Conservation (phyloP, 108 stramenopile genomes). For the Discostella pseudostelligera region DNA sequence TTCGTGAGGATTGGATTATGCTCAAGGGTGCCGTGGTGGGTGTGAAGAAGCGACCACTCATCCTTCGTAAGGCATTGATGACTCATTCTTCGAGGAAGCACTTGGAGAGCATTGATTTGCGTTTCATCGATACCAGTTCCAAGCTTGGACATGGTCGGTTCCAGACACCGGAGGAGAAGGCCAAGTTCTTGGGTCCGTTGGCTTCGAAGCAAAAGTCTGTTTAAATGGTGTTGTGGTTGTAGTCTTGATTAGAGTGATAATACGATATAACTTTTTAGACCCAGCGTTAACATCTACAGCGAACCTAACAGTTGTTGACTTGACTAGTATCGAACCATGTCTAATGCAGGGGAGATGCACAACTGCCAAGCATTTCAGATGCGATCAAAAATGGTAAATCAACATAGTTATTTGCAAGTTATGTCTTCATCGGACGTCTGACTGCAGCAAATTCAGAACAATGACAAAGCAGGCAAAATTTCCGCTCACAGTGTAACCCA, state of each 20-base stretch:
- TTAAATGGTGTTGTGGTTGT: slow-evolving; percentile 4
- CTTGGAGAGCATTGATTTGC: slow-evolving; percentile 95
- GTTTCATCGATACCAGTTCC: slow-evolving; percentile 99
- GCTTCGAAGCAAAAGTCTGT: slow-evolving; percentile 85
- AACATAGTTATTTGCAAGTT: no score
- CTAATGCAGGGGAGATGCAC: no score
- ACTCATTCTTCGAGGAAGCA: slow-evolving; percentile 91
- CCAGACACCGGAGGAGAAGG: slow-evolving; percentile 99
- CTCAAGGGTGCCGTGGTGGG: slow-evolving; percentile 98
- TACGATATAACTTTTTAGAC: no score
- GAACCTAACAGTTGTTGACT: no score
- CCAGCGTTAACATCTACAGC: no score
- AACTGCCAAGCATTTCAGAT: no score
- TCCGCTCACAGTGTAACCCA: no score
- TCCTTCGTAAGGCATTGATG: slow-evolving; percentile 96
- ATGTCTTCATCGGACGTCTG: no score
- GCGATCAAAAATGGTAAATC: no score
- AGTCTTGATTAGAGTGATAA: not conserved
- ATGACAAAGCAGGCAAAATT: no score
- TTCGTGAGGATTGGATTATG: slow-evolving; percentile 99
- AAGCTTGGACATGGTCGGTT: slow-evolving; percentile 99
- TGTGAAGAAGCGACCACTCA: slow-evolving; percentile 97
- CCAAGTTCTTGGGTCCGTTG: slow-evolving; percentile 97
- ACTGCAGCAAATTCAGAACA: no score
- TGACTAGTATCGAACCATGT: no score